Evolutionary conservation across 2,329 filamentous ascomycete genomes (phyloP).

Genomic region (Geoglossum cookeanum): DNA sequence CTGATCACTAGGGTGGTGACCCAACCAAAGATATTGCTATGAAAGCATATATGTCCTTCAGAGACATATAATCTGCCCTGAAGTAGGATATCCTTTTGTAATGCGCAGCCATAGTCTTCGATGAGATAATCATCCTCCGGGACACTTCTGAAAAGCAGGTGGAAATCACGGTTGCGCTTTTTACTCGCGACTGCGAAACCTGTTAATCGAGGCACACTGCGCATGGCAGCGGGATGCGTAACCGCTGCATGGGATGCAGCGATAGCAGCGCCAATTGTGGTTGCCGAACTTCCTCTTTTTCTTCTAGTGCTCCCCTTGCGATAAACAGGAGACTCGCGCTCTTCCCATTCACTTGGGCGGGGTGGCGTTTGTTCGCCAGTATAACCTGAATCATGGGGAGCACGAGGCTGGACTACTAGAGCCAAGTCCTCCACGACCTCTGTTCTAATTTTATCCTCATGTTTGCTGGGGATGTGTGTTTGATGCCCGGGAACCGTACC

Average conservation of each 20-base stretch:
- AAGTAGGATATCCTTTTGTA: constrained; percentile 87
- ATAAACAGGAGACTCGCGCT: constrained; percentile 3
- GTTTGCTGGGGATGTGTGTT: background rate
- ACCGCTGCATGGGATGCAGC: constrained; percentile 50
- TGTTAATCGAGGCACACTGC: constrained; percentile 56
- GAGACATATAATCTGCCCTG: constrained; percentile 91
- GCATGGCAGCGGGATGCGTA: constrained; percentile 38
- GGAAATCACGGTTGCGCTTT: constrained; percentile 90
- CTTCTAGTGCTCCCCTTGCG: constrained; percentile 34
- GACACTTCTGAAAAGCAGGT: constrained; percentile 83
- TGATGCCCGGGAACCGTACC: background rate
- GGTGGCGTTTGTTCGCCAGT: constrained; percentile 46
- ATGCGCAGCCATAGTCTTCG: constrained; percentile 91
- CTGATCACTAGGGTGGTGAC: constrained; percentile 93
- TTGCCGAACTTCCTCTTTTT: constrained; percentile 63
- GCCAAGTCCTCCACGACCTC: background rate
- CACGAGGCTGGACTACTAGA: constrained; percentile 13
- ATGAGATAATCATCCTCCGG: constrained; percentile 96
- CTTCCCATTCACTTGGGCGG: constrained; percentile 41
- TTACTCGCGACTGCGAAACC: constrained; percentile 94
- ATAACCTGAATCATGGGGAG: background rate
- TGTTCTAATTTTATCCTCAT: background rate
- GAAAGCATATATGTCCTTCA: constrained; percentile 94
- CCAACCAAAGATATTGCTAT: constrained; percentile 97
- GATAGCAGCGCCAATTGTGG: constrained; percentile 54